phyloP scores from a whole-genome alignment of 2,329 filamentous ascomycete species.

The Penicillium paneum region DNA sequence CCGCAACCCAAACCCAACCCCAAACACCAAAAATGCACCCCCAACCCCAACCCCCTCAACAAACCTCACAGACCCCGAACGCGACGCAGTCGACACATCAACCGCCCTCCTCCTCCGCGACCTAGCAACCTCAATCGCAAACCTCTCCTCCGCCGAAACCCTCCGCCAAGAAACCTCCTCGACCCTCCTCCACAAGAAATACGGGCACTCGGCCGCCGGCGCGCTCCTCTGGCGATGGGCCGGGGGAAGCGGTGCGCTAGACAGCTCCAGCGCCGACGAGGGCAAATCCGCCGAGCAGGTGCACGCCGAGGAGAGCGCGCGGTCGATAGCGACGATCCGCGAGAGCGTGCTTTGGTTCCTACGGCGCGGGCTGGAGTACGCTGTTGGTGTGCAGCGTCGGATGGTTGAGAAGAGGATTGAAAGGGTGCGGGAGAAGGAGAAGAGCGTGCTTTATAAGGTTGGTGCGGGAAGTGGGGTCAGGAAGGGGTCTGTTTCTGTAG shows the following conservation, averaged over 20 bases:
- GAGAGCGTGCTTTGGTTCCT: conserved; percentile 84
- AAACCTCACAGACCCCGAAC: conserved; percentile 71
- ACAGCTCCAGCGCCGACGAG: conserved; percentile 35
- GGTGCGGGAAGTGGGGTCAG: conserved; percentile 15
- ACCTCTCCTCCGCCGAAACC: conserved; percentile 76
- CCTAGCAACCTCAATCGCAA: conserved; percentile 75
- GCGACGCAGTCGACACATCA: conserved; percentile 81
- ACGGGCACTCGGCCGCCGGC: conserved; percentile 50
- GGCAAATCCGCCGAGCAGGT: conserved; percentile 65
- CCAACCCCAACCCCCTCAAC: conserved; percentile 44
- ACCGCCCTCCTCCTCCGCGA: conserved; percentile 82
- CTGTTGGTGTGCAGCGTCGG: conserved; percentile 71
- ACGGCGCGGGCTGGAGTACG: conserved; percentile 69
- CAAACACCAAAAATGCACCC: conserved; percentile 29
- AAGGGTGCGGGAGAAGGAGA: conserved; percentile 83
- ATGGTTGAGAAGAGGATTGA: conserved; percentile 92
- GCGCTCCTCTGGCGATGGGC: conserved; percentile 55
- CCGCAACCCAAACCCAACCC: conserved; percentile 26
- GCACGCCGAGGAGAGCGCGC: conserved; percentile 66
- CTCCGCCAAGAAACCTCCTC: conserved; percentile 73
- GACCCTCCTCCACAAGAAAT: conserved; percentile 70
- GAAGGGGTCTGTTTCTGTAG: background rate
- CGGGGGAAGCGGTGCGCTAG: conserved; percentile 48
- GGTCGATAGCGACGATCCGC: conserved; percentile 65
- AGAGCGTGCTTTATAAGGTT: conserved; percentile 74